Base-by-base conservation (phyloP, 495 filamentous ascomycete genomes). In the Letharia lupina region DNA sequence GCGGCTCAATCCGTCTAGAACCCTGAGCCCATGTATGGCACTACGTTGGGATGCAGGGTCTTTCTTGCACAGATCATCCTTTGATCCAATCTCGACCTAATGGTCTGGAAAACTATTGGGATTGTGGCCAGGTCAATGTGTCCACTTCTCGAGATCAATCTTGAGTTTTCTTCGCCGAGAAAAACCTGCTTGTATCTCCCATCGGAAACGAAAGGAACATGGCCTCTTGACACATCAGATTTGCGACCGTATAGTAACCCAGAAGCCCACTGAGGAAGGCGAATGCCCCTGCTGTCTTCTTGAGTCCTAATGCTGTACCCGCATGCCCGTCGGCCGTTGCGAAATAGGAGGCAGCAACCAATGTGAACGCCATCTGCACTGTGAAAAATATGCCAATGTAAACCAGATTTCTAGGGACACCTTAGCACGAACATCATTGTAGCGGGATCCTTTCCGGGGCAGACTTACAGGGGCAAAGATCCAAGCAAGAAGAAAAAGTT, bases 191-290 rank as follows among this genome's bases (percentile, higher is more conserved):
- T 16, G 77, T 82, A 71, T 82, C 80, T 33, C 80, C 79, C 69
- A 81, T 68, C 2, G 79, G 78, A 52, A 81, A 69, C 35, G 75
- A 72, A 28, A 80, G 67, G 18, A 54, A 69, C 48, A 81, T 61
- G 18, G 76, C 74, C 39, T 80, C 76, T 68, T 79, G 73, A 65
- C 79, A 72, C 71, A 81, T 69, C 45, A 81, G 67, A 68, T 79
- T 77, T n/a, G 73, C 77, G 9, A 79, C 75, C 40, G 79, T 79
- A 72, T 81, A 82, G 74, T 78, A 83, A 2, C 80, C 80, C 40
- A 81, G 68, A 66, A 83, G 63, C 9, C 79, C 80, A 12, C 78
- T 75, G 4, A 78, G 40, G 66, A 83, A 81, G 61, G 78, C 80
- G 69, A 79, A 80, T 23, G 68, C 78, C 4, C 79, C 80, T 1